phyloP scores from a whole-genome alignment of 805 yeast genomes.

The Teunomyces cretensis region DNA sequence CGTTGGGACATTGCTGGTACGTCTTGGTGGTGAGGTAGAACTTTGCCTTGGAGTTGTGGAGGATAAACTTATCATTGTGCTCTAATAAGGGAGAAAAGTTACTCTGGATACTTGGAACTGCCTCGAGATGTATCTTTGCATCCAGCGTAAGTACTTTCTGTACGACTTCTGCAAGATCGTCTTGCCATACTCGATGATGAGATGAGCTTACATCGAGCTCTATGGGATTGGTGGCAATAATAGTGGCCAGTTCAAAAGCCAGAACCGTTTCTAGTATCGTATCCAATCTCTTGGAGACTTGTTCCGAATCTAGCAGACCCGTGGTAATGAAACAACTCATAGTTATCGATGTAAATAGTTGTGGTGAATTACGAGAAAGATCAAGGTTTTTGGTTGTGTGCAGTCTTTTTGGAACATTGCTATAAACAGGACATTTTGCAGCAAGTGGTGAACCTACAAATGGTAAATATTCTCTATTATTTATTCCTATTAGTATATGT shows the following conservation, averaged over 20 bases:
- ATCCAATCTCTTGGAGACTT: neutral
- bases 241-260: neutral
- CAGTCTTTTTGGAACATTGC: neutral
- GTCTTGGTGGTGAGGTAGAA: constrained; percentile 7
- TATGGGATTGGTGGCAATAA: neutral
- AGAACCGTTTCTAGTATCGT: neutral
- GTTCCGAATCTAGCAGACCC: neutral
- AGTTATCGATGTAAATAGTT: neutral
- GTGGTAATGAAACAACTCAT: neutral
- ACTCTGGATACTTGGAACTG: neutral
- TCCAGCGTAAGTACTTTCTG: constrained; percentile 9
- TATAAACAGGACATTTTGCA: neutral
- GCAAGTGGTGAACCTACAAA: neutral
- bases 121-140: neutral
- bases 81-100: neutral
- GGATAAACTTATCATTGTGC: neutral
- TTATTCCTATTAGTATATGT: neutral
- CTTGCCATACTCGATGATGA: neutral
- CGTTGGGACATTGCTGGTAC: constrained; percentile 9
- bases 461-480: neutral
- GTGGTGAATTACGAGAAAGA: neutral
- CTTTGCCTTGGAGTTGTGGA: constrained; percentile 3
- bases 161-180: neutral
- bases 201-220: neutral
- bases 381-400: neutral